Percentiles rank a stretch among this genome's conserved stretches.
These are phyloP conservation scores for Rhizomucor miehei DNA, from an alignment of 371 early-diverging fungal species.

Conservation along the genomic window DNA sequence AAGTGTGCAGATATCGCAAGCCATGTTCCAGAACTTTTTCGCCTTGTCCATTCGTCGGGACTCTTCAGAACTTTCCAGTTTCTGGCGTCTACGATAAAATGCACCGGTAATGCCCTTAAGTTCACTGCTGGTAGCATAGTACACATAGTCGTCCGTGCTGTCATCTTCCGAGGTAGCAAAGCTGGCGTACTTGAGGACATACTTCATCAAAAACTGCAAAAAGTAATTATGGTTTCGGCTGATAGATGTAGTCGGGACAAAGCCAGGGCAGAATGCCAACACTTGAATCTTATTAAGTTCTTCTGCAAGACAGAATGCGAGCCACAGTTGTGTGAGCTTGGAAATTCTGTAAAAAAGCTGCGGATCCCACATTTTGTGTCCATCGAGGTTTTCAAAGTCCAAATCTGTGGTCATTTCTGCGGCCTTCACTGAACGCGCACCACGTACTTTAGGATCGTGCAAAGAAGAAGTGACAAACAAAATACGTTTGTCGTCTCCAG, in stretches of 20 bases:
- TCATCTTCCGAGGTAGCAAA: constrained; percentile 30
- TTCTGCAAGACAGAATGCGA: constrained; percentile 17
- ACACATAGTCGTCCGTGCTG: constrained; percentile 27
- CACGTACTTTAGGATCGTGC: constrained; percentile 27
- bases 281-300: constrained; percentile 11
- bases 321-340: constrained; percentile 25
- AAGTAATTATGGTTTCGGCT: constrained; percentile 21
- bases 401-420: constrained; percentile 15
- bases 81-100: constrained; percentile 21
- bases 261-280: constrained; percentile 35
- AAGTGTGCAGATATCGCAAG: constrained; percentile 19
- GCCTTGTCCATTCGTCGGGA: constrained; percentile 22
- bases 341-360: constrained; percentile 41
- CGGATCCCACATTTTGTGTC: constrained; percentile 20
- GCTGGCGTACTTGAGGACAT: constrained; percentile 13
- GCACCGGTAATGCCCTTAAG: constrained; percentile 11
- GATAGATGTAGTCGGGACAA: constrained; percentile 40
- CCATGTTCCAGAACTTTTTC: constrained; percentile 25
- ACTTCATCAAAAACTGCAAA: constrained; percentile 17
- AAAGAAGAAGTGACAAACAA: constrained; percentile 33
- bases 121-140: constrained; percentile 21
- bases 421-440: constrained; percentile 9
- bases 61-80: constrained; percentile 20
- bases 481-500: constrained; percentile 13
- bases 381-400: constrained; percentile 22